These are phyloP conservation scores for Microdochium trichocladiopsis DNA, from an alignment of 2,329 filamentous ascomycete species.

Conservation along the genomic window DNA sequence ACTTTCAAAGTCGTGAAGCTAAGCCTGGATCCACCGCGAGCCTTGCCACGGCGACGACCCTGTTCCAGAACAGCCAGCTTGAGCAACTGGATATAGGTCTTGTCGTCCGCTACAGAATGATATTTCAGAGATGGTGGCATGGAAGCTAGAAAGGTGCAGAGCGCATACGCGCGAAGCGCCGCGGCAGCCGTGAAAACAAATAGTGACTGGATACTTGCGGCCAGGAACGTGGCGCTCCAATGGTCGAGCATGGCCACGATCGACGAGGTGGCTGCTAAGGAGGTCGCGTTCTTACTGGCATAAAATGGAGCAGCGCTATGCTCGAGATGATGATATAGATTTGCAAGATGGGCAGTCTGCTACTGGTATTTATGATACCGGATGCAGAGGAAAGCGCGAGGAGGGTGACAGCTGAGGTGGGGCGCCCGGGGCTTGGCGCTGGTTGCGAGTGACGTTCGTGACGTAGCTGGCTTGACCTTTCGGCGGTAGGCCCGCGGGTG, in stretches of 20 bases:
- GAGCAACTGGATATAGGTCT: not conserved
- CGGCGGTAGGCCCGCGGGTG: not conserved
- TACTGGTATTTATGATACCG: not conserved
- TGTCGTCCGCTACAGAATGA: not conserved
- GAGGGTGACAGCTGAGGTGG: not conserved
- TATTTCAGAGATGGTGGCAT: not conserved
- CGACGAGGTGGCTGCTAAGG: not conserved
- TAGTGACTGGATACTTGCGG: not conserved
- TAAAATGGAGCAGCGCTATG: not conserved
- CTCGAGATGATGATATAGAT: not conserved
- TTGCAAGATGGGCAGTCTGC: not conserved
- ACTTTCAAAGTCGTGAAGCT: too few relatives aligned
- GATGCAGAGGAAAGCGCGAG: not conserved
- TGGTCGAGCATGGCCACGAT: not conserved
- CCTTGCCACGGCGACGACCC: too few relatives aligned
- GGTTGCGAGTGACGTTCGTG: not conserved
- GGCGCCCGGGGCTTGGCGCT: not conserved
- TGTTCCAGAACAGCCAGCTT: not conserved
- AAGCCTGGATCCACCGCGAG: too few relatives aligned
- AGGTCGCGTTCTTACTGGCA: not conserved
- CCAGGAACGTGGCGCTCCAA: not conserved
- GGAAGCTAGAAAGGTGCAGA: not conserved
- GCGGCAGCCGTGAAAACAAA: not conserved
- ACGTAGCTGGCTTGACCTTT: not conserved
- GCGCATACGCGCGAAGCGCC: not conserved